These are phyloP conservation scores for Zanthoxylum bungeanum DNA, from an alignment of 345 rosid species.

Conservation along the genomic window DNA sequence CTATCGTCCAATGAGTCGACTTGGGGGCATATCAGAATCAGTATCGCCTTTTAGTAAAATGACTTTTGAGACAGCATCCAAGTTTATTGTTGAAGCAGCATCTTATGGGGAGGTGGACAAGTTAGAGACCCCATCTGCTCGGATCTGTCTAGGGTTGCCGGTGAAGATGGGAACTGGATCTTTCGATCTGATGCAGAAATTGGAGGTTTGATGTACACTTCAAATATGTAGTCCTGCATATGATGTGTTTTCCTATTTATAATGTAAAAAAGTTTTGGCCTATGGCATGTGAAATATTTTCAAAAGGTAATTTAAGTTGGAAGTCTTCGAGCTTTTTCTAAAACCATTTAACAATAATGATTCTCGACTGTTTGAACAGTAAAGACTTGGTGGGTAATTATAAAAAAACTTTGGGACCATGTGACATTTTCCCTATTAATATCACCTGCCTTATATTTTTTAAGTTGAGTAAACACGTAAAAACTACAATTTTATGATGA, in stretches of 20 bases:
- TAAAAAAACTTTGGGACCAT: too few relatives aligned
- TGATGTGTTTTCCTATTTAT: background rate
- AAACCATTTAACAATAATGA: too few relatives aligned
- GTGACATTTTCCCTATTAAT: too few relatives aligned
- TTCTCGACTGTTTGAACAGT: too few relatives aligned
- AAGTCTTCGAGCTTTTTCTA: background rate
- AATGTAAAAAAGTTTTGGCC: background rate
- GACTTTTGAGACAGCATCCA: slow-evolving; percentile 91
- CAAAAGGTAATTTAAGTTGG: background rate
- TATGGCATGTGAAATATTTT: background rate
- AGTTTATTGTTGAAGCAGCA: slow-evolving; percentile 92
- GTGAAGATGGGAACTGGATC: slow-evolving; percentile 89
- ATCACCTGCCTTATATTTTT: too few relatives aligned
- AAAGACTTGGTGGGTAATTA: too few relatives aligned
- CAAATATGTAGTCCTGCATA: background rate
- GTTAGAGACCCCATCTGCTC: slow-evolving; percentile 81
- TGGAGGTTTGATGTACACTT: slow-evolving; percentile 32
- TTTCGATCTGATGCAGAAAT: slow-evolving; percentile 78
- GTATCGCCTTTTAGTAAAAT: slow-evolving; percentile 80
- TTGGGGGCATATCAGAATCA: slow-evolving; percentile 83
- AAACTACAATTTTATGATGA: too few relatives aligned
- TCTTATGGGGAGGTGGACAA: slow-evolving; percentile 60
- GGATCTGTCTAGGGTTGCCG: slow-evolving; percentile 90
- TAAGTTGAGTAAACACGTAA: too few relatives aligned
- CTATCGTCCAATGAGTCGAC: slow-evolving; percentile 89